phyloP scores from a whole-genome alignment of 2,329 filamentous ascomycete species.

The Neopestalotiopsis sp. region DNA sequence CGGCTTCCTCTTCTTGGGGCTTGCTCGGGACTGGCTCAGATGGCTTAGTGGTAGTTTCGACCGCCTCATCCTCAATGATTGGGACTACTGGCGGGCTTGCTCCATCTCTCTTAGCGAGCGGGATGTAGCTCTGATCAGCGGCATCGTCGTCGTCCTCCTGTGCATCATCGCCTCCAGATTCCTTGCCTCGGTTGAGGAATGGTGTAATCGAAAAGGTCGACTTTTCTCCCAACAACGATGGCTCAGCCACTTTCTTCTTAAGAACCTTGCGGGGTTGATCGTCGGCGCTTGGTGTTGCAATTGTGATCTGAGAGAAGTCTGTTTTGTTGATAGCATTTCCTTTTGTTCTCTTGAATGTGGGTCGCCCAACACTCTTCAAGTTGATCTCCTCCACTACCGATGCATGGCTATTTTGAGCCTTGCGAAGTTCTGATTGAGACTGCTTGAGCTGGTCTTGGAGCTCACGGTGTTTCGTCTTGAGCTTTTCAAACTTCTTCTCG shows the following conservation, averaged over 20 bases:
- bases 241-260: slow-evolving; percentile 64
- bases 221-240: slow-evolving; percentile 76
- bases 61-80: slow-evolving; percentile 18
- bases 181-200: slow-evolving; percentile 79
- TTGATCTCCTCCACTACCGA: slow-evolving; percentile 33
- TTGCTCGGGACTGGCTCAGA: slow-evolving; percentile 25
- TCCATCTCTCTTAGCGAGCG: slow-evolving; percentile 22
- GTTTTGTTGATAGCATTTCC: slow-evolving; percentile 49
- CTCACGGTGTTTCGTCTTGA: slow-evolving; percentile 71
- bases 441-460: slow-evolving; percentile 77
- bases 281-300: slow-evolving; percentile 46
- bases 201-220: slow-evolving; percentile 94
- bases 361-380: slow-evolving; percentile 38
- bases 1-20: slow-evolving; percentile 12
- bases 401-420: slow-evolving; percentile 46
- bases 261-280: slow-evolving; percentile 36
- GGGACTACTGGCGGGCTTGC: slow-evolving; percentile 17
- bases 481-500: slow-evolving; percentile 72
- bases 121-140: slow-evolving; percentile 31
- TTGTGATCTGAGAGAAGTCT: slow-evolving; percentile 50
- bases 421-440: slow-evolving; percentile 49
- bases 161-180: slow-evolving; percentile 49
- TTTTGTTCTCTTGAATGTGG: slow-evolving; percentile 50
- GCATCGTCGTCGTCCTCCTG: slow-evolving; percentile 31
- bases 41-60: slow-evolving; percentile 20